phyloP scores from a whole-genome alignment of 2,329 filamentous ascomycete genomes.

The Stemphylium lycopersici region DNA sequence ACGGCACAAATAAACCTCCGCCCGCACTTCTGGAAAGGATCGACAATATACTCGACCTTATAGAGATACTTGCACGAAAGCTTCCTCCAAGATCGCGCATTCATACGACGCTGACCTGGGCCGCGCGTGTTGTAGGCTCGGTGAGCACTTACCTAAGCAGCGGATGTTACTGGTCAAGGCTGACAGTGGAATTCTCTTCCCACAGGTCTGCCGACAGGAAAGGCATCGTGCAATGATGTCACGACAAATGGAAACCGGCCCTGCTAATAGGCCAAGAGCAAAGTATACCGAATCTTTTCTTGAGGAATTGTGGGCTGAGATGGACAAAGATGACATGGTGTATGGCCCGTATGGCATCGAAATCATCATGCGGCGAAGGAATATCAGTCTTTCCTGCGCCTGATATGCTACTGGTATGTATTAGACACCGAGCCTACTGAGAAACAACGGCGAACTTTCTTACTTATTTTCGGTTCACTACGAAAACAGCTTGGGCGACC shows the following conservation, averaged over 20 bases:
- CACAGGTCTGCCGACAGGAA: background rate
- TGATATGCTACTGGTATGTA: background rate
- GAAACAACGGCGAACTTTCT: no score
- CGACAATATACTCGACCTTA: background rate
- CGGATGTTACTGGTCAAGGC: background rate
- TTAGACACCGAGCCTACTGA: no score
- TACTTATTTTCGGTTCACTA: no score
- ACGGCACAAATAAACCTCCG: background rate
- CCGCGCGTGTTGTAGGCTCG: background rate
- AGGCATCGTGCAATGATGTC: background rate
- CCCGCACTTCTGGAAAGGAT: background rate
- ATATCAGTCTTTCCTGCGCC: background rate
- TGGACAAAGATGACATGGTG: constrained; percentile 1
- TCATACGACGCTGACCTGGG: constrained; percentile 5
- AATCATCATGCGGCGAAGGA: background rate
- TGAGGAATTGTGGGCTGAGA: background rate
- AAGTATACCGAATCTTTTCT: background rate
- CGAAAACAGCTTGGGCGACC: no score
- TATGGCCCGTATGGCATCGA: constrained; percentile 8
- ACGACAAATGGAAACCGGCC: background rate
- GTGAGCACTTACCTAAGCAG: background rate
- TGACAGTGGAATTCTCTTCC: background rate
- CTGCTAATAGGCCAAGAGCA: background rate
- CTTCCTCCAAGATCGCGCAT: background rate
- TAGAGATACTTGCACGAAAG: background rate